Evolutionary conservation across 2,329 filamentous ascomycete genomes (phyloP), one percentile per base, ranked within the genome.

Genomic region (Cladophialophora immunda): DNA sequence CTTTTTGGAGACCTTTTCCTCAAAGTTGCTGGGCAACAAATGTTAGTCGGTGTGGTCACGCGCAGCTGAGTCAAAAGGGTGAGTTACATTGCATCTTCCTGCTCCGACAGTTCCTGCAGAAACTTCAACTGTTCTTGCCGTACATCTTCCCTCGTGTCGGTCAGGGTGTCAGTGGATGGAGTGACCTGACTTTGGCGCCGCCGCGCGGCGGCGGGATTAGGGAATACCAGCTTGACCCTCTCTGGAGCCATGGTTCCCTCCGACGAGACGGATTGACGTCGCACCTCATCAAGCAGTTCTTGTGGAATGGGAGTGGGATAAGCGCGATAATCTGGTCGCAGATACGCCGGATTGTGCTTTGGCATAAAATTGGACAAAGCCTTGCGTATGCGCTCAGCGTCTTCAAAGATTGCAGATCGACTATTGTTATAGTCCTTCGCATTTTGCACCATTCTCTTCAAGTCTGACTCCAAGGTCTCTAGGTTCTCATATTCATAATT

Each of bases 321-420:
- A 4, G 91, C 90, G 67, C 87, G 85, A 75, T 96, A 95, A 55
- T 85, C 83, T 17, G 84, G 82, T 70, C 87, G 81, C 69, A 88
- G 87, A 78, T 97, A 97, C 17, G 92, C 92, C 15, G 93, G 93
- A 73, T 97, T 97, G 73, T 90, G 86, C 77, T 91, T 91, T 64
- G 89, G 90, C 93, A 97, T 97, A 77, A 89, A 93, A 74, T 94
- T 94, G 77, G 91, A 94, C 47, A 94, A 85, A 2, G 92, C 90
- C 80, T 97, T 97, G 55, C 93, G 87, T 54, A 97, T 87, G 57
- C 92, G 88, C 78, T 97, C 93, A 8, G 93, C 92, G 80, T 97
- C 93, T 52, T 93, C 90, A 75, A 90, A 94, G 41, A 91, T 84
- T 65, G 88, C 81, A 0, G 92, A 92, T 52, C 85, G 86, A 72